A percentile compares a stretch with the other conserved stretches of the same genome.
Conservation (phyloP, 164 flowering plant genomes). For the Pachysandra terminalis region DNA sequence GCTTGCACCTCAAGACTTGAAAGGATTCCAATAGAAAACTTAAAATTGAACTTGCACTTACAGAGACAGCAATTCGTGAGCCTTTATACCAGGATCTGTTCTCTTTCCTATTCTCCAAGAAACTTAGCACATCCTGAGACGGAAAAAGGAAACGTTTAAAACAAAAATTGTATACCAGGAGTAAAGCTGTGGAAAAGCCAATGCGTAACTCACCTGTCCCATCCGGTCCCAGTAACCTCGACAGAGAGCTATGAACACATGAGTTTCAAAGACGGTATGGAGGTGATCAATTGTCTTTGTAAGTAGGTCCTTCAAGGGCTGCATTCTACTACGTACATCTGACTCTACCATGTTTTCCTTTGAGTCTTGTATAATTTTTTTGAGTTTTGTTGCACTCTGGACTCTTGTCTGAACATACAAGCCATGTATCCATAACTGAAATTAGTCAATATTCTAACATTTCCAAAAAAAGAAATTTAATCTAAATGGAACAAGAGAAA, state of each 20-base stretch:
- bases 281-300: conserved; percentile 65
- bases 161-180: neutral
- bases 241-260: conserved; percentile 72
- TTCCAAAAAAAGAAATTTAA: neutral
- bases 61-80: conserved; percentile 66
- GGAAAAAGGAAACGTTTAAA: neutral
- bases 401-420: conserved; percentile 55
- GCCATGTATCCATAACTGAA: neutral
- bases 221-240: conserved; percentile 90
- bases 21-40: neutral
- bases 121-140: conserved; percentile 71
- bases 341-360: conserved; percentile 72
- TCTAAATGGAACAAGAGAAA: neutral
- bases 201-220: conserved; percentile 57
- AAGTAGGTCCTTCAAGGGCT: conserved; percentile 71
- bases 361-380: conserved; percentile 80
- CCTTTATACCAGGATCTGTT: conserved; percentile 86
- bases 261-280: conserved; percentile 61
- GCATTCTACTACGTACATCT: conserved; percentile 76
- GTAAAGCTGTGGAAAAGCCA: neutral
- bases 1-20: neutral
- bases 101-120: conserved; percentile 86
- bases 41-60: conserved; percentile 33
- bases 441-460: too few species aligned
- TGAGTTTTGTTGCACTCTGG: conserved; percentile 71